Evolutionary conservation across 164 flowering plant species (phyloP), one percentile per base, ranked within the genome.

Genomic region (Vitis amurensis): DNA sequence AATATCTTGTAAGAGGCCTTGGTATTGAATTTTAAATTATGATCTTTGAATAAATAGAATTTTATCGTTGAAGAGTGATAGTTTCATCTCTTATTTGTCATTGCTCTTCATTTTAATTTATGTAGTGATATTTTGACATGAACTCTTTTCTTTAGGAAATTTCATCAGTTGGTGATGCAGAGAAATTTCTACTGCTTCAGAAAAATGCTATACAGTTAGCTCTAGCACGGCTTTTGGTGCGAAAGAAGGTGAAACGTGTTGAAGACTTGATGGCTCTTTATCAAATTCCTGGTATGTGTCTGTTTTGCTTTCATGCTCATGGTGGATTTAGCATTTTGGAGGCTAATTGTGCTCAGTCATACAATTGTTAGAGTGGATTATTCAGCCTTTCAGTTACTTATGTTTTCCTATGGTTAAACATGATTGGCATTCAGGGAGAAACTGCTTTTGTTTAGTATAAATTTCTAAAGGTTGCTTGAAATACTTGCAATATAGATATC

Each of bases 151-250:
- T 74, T 3, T 73, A 93, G 99, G 89, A 71, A 63, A 74, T 72
- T 71, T 72, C 79, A 47, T 78, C 80, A 69, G 74, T 52, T 70
- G 97, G 98, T 30, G 95, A 79, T 79, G 92, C 96, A 10, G 99
- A 93, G 77, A 82, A 86, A 73, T 88, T 79, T 79, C 80, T 95
- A 47, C 52, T 86, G 68, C 84, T 66, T 11, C 82, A 64, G 53
- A 88, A 84, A 74, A 77, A 72, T 73, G 78, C 80, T 57, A 57
- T 95, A 49, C 83, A 83, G 74, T 68, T 85, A 19, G 92, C 95
- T 79, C 68, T 95, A 16, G 88, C 89, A 2, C 68, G 66, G 67
- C 66, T 91, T 64, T 78, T 88, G 63, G 84, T 71, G 70, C 84
- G 67, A 66, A 84, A 82, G 74, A 85, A 87, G 72, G 91, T 85